These are phyloP conservation scores for Candida jianshihensis DNA, from an alignment of 805 yeast species.

Conservation along the genomic window DNA sequence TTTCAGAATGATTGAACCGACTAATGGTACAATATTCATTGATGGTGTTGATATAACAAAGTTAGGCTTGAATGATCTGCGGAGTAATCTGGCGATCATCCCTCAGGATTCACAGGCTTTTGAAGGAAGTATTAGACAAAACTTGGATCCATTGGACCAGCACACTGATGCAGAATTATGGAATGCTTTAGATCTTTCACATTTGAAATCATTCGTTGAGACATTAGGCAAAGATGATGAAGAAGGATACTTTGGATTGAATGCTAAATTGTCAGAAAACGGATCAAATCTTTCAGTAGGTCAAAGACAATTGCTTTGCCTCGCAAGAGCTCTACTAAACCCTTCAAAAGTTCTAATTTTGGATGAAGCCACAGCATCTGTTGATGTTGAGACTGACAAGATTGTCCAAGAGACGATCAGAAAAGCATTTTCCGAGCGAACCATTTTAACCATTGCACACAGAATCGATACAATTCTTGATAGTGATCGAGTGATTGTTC, in stretches of 20 bases:
- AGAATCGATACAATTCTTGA: slow-evolving; percentile 79
- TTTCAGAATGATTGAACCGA: slow-evolving; percentile 78
- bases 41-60: slow-evolving; percentile 61
- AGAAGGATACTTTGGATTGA: slow-evolving; percentile 47
- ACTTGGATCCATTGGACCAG: slow-evolving; percentile 72
- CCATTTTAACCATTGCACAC: slow-evolving; percentile 81
- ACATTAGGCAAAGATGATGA: slow-evolving; percentile 44
- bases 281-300: slow-evolving; percentile 72
- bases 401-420: slow-evolving; percentile 75
- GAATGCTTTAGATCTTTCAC: slow-evolving; percentile 73
- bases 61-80: slow-evolving; percentile 71
- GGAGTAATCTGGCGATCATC: slow-evolving; percentile 73
- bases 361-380: slow-evolving; percentile 89
- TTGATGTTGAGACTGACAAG: slow-evolving; percentile 78
- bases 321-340: slow-evolving; percentile 69
- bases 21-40: slow-evolving; percentile 60
- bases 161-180: slow-evolving; percentile 76
- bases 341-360: slow-evolving; percentile 57
- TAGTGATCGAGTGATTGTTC: slow-evolving; percentile 69
- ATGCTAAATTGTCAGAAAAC: slow-evolving; percentile 54
- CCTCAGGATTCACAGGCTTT: slow-evolving; percentile 94
- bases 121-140: slow-evolving; percentile 79
- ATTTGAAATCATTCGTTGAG: slow-evolving; percentile 59
- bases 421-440: slow-evolving; percentile 64
- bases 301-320: slow-evolving; percentile 74